These are phyloP conservation scores for Xylaria intraflava DNA, from an alignment of 495 filamentous ascomycete species.

Conservation along the genomic window DNA sequence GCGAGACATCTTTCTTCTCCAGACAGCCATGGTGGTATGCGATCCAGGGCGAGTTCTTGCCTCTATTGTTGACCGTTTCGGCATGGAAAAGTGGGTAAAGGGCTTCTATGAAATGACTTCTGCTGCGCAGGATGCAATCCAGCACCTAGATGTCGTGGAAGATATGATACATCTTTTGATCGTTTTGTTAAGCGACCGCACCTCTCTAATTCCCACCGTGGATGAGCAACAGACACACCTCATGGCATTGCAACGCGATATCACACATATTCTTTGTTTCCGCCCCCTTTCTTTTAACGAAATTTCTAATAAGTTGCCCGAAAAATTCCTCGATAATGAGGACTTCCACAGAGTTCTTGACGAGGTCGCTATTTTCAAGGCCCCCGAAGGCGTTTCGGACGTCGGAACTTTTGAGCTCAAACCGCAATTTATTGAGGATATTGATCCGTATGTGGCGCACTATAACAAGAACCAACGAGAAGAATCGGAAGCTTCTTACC, in stretches of 20 bases:
- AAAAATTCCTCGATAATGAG: constrained; percentile 76
- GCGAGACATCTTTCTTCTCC: constrained; percentile 89
- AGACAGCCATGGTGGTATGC: constrained; percentile 83
- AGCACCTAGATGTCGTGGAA: constrained; percentile 87
- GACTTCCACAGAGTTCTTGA: constrained; percentile 75
- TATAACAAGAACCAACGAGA: constrained; percentile 97
- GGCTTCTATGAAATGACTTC: constrained; percentile 64
- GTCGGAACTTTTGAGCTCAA: constrained; percentile 91
- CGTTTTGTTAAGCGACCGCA: constrained; percentile 80
- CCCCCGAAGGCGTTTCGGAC: constrained; percentile 86
- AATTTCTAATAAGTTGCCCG: constrained; percentile 69
- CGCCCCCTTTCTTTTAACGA: constrained; percentile 92
- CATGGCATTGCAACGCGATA: constrained; percentile 74
- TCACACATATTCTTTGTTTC: constrained; percentile 92
- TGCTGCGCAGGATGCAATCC: constrained; percentile 67
- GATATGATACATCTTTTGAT: constrained; percentile 94
- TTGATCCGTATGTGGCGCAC: constrained; percentile 91
- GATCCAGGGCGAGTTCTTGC: constrained; percentile 79
- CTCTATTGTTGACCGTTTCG: constrained; percentile 84
- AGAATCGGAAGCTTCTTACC: constrained; percentile 85
- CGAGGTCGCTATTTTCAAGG: constrained; percentile 79
- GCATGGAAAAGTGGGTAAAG: constrained; percentile 82
- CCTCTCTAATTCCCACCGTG: constrained; percentile 63
- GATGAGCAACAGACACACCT: constrained; percentile 59
- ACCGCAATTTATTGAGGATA: constrained; percentile 69